Base-by-base conservation (phyloP, 805 yeast genomes). In the Saccharomycopsis malanga region DNA sequence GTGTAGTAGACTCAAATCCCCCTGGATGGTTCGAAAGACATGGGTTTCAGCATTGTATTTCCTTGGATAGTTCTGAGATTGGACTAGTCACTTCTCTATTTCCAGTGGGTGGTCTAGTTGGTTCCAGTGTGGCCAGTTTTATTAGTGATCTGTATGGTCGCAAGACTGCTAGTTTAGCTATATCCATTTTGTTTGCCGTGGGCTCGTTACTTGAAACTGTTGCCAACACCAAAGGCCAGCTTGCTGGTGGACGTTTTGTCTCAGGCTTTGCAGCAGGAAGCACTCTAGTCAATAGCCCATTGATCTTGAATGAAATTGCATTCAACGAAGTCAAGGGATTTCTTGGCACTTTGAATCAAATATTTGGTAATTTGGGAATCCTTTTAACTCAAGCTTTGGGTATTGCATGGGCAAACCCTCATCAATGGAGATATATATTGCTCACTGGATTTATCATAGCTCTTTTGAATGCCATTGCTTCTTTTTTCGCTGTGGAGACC, bases 201-300 rank as follows among this genome's bases (percentile, higher is more conserved):
- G 95, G 95, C 0, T 81, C 93, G 0, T 56, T 73, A 3, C 48
- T 84, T 7, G 79, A 83, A 60, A 76, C 79, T 12, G 50, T 66
- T 5, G 68, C 84, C 4, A 64, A 70, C 40, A 56, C 67, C 9
- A 74, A 73, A 51, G 3, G 43, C 3, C 52, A 59, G 1, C 62
- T 91, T 52, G 57, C 77, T 10, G 3, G 75, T 12, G 97, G 97
- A 0, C 72, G 98, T 49, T 72, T 87, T 46, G 56, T 86, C 3
- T 76, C 86, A 17, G 98, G 98, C 0, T 42, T 87, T 2, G 95
- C 85, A 1, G 94, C 96, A 5, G 98, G 98, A 3, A 70, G 81
- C 10, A 82, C 91, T 1, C 74, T 93, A 49, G 98, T 93, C 3
- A 79, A 85, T 15, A 83, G 88, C 0, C 95, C 98, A 0, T 63